phyloP scores from a whole-genome alignment of 2,329 filamentous ascomycete species.

The Talaromyces rugulosus region DNA sequence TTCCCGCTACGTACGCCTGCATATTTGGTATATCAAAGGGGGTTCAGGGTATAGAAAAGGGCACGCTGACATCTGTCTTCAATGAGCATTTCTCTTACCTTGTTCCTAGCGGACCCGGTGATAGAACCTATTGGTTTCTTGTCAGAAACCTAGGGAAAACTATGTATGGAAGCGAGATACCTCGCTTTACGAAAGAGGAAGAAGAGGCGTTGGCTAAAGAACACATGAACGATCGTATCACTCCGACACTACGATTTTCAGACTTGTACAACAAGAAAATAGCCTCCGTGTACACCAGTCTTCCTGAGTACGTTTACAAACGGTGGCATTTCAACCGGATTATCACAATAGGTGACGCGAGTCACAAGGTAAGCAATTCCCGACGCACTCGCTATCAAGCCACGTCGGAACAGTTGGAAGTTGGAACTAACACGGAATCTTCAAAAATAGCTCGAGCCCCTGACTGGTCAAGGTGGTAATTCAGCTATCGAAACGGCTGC shows the following conservation, averaged over 20 bases:
- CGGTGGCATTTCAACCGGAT: slow-evolving; percentile 1
- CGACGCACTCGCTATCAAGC: too few species aligned
- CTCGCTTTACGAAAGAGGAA: slow-evolving; percentile 19
- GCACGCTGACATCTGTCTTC: slow-evolving; percentile 13
- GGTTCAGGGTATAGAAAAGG: slow-evolving; percentile 12
- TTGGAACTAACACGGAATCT: background rate
- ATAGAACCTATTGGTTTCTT: slow-evolving; percentile 23
- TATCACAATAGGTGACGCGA: background rate
- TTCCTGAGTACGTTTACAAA: slow-evolving; percentile 20
- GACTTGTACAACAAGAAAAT: slow-evolving; percentile 19
- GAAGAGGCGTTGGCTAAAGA: slow-evolving; percentile 14
- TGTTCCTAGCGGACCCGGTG: slow-evolving; percentile 15
- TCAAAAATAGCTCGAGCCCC: slow-evolving; percentile 12
- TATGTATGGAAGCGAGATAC: slow-evolving; percentile 18
- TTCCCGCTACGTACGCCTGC: slow-evolving; percentile 22
- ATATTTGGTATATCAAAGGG: slow-evolving; percentile 23
- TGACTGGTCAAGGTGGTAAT: slow-evolving; percentile 19
- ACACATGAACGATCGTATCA: slow-evolving; percentile 17
- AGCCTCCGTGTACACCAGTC: slow-evolving; percentile 11
- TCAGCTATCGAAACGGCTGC: slow-evolving; percentile 18
- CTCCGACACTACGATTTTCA: slow-evolving; percentile 17
- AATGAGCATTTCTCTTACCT: slow-evolving; percentile 20
- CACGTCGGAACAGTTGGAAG: too few species aligned
- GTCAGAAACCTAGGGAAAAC: slow-evolving; percentile 17
- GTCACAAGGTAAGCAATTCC: background rate